phyloP scores from a whole-genome alignment of 768 basidiomycete species.

The Sporobolomyces roseus region DNA sequence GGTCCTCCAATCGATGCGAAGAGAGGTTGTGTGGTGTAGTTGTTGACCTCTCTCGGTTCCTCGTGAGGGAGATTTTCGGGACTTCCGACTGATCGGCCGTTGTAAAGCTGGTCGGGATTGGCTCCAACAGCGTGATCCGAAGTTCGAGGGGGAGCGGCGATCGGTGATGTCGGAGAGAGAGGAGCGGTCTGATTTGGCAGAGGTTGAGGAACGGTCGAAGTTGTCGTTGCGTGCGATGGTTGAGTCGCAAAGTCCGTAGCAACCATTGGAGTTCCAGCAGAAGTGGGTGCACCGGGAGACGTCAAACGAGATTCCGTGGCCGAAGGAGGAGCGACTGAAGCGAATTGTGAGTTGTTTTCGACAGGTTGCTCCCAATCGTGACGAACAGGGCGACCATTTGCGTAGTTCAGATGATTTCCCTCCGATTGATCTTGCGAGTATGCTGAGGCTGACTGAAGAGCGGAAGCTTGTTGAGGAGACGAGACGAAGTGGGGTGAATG shows the following conservation, averaged over 20 bases:
- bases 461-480: neutral
- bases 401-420: neutral
- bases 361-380: slow-evolving; percentile 10
- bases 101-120: no score
- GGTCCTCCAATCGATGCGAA: neutral
- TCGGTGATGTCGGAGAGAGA: neutral
- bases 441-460: neutral
- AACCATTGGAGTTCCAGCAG: no score
- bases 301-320: slow-evolving; percentile 11
- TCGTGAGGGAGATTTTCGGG: no score
- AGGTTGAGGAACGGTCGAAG: neutral
- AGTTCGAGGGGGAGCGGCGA: no score
- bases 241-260: no score
- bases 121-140: no score
- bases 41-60: neutral
- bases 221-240: no score
- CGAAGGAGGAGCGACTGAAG: slow-evolving; percentile 1
- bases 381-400: neutral
- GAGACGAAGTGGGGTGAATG: neutral
- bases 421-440: neutral
- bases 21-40: neutral
- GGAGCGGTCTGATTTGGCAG: neutral
- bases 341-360: neutral
- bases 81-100: no score
- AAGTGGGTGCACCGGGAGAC: slow-evolving; percentile 19